Evolutionary conservation across 2,329 filamentous ascomycete species (phyloP).

Genomic region (Cladophialophora carrionii): DNA sequence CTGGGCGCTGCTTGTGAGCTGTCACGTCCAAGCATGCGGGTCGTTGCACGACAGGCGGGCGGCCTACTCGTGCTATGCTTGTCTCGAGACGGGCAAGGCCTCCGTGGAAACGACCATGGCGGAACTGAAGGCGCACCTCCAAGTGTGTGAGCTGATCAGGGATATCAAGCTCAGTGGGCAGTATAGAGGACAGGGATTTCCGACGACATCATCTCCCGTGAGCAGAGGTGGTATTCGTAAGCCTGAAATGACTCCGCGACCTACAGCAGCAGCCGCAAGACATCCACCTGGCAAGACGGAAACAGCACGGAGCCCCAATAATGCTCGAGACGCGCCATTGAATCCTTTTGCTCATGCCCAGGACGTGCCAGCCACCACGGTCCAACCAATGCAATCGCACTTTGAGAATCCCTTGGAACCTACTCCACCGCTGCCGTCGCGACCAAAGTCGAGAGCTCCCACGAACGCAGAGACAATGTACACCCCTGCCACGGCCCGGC

Average conservation of each 20-base stretch:
- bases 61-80: conserved; percentile 17
- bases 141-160: conserved; percentile 13
- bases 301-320: not conserved
- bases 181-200: not conserved
- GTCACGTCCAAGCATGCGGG: conserved; percentile 15
- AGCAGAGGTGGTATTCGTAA: not conserved
- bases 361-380: not conserved
- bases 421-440: not conserved
- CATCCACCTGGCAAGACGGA: not conserved
- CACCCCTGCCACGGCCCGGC: not conserved
- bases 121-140: conserved; percentile 6
- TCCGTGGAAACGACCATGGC: conserved; percentile 13
- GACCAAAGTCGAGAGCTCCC: not conserved
- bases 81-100: conserved; percentile 12
- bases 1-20: conserved; percentile 17
- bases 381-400: not conserved
- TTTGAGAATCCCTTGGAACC: not conserved
- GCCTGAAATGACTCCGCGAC: not conserved
- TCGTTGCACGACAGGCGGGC: conserved; percentile 15
- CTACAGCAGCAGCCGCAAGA: not conserved
- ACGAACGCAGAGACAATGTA: conserved; percentile 4
- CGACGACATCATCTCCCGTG: not conserved
- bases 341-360: not conserved
- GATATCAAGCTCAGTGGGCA: conserved; percentile 3
- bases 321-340: not conserved